Conservation (phyloP, 495 filamentous ascomycete genomes). For the Acidiella bohemica region DNA sequence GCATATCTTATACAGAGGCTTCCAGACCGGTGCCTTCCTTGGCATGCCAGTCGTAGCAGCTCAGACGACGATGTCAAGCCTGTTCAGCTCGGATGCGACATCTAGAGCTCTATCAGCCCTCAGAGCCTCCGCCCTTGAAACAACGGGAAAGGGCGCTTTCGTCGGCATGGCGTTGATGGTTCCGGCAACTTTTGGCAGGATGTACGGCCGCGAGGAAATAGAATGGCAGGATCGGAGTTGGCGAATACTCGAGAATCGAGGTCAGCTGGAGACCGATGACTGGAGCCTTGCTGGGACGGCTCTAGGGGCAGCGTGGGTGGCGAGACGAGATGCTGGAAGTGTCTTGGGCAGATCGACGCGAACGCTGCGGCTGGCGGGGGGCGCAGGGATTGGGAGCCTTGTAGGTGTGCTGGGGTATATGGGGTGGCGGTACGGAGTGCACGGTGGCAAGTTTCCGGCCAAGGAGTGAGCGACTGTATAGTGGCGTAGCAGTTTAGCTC, state of each 20-base stretch:
- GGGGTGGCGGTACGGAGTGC: conserved; percentile 8
- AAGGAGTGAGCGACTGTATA: not conserved
- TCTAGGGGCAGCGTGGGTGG: conserved; percentile 12
- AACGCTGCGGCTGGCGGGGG: conserved; percentile 27
- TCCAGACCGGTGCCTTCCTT: conserved; percentile 36
- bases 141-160: conserved; percentile 2
- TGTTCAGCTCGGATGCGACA: no score
- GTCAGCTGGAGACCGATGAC: conserved; percentile 41
- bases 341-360: conserved; percentile 5
- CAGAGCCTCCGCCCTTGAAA: not conserved
- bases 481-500: no score
- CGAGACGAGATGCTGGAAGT: conserved; percentile 14
- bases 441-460: conserved; percentile 3
- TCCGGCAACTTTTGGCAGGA: conserved; percentile 29
- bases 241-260: conserved; percentile 40
- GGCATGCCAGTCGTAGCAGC: conserved; percentile 3
- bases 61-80: conserved; percentile 17
- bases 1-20: conserved; percentile 44
- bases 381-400: conserved; percentile 34
- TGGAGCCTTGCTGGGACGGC: conserved; percentile 33
- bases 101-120: not conserved
- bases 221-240: conserved; percentile 52
- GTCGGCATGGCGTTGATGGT: conserved; percentile 3
- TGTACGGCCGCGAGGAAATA: conserved; percentile 42
- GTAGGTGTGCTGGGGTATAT: conserved; percentile 29